A percentile compares a stretch with the other conserved stretches of the same genome.
These are phyloP conservation scores for Aspergillus uvarum DNA, from an alignment of 2,329 filamentous ascomycete genomes.

Conservation along the genomic window DNA sequence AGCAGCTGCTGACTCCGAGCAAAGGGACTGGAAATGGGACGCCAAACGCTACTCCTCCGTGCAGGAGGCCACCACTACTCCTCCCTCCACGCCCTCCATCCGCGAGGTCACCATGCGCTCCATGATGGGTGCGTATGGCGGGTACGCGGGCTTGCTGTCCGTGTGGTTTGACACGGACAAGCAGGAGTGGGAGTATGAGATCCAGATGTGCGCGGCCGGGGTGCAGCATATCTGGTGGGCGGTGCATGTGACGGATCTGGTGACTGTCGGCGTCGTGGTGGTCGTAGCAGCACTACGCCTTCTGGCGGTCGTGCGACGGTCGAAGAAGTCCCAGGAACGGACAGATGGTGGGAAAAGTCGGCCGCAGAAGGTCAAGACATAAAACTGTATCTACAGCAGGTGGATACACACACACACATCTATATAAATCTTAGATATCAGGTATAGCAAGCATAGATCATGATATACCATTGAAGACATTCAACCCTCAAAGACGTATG, in stretches of 20 bases:
- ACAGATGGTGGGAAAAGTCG: too few relatives aligned
- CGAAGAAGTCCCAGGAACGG: background rate
- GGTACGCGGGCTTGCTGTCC: slow-evolving; percentile 83
- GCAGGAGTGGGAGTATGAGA: slow-evolving; percentile 80
- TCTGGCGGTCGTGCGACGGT: background rate
- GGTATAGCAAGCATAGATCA: too few relatives aligned
- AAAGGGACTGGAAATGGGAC: slow-evolving; percentile 34
- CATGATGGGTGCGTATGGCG: slow-evolving; percentile 98
- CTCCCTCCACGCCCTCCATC: slow-evolving; percentile 47
- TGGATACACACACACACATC: too few relatives aligned
- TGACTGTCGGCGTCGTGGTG: slow-evolving; percentile 33
- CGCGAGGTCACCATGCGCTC: slow-evolving; percentile 90
- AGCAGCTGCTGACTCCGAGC: background rate
- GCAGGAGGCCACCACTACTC: background rate
- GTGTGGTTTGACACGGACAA: slow-evolving; percentile 76
- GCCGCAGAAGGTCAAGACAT: background rate
- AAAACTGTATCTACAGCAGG: background rate
- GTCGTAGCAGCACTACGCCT: background rate
- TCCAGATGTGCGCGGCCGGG: slow-evolving; percentile 74
- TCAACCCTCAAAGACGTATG: too few relatives aligned
- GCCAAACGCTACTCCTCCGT: slow-evolving; percentile 31
- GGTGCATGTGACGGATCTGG: slow-evolving; percentile 71
- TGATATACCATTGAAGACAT: too few relatives aligned
- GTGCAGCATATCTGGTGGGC: slow-evolving; percentile 94
- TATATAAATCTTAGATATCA: too few relatives aligned